phyloP scores from a whole-genome alignment of 768 basidiomycete genomes.

The Cubamyces lactineus region DNA sequence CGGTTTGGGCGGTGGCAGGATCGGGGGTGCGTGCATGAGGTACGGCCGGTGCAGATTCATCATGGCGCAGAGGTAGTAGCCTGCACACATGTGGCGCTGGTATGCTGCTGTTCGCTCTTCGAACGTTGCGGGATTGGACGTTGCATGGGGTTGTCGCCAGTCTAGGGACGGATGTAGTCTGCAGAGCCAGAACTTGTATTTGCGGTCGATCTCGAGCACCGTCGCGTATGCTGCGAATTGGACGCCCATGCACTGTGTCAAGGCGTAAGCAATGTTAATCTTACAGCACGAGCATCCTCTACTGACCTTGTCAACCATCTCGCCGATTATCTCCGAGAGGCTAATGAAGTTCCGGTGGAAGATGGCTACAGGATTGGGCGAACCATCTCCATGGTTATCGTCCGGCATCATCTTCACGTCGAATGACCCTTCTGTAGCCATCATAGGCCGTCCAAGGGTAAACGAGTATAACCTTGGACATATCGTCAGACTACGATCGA shows the following conservation, averaged over 20 bases:
- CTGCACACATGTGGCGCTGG: constrained; percentile 48
- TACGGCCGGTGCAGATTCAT: constrained; percentile 50
- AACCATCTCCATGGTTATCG: constrained; percentile 26
- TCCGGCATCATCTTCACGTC: constrained; percentile 38
- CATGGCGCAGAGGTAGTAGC: constrained; percentile 50
- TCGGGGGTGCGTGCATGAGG: constrained; percentile 38
- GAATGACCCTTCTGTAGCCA: constrained; percentile 42
- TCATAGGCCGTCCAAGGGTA: constrained; percentile 49
- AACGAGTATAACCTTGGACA: constrained; percentile 44
- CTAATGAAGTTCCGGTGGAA: constrained; percentile 44
- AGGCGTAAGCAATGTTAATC: neutral
- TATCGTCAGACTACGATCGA: constrained; percentile 10
- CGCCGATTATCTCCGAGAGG: constrained; percentile 44
- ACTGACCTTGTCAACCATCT: constrained; percentile 46
- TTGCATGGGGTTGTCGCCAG: constrained; percentile 32
- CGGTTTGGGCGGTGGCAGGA: constrained; percentile 26
- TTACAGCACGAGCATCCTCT: neutral
- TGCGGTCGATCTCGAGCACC: constrained; percentile 47
- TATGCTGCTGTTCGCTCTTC: constrained; percentile 41
- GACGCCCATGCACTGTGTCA: constrained; percentile 26
- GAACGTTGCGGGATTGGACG: constrained; percentile 15
- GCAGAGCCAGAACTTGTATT: constrained; percentile 48
- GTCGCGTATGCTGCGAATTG: constrained; percentile 32
- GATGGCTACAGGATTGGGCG: constrained; percentile 40
- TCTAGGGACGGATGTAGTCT: constrained; percentile 46